Base-by-base conservation (phyloP, 2,329 filamentous ascomycete genomes). In the Cladophialophora immunda region DNA sequence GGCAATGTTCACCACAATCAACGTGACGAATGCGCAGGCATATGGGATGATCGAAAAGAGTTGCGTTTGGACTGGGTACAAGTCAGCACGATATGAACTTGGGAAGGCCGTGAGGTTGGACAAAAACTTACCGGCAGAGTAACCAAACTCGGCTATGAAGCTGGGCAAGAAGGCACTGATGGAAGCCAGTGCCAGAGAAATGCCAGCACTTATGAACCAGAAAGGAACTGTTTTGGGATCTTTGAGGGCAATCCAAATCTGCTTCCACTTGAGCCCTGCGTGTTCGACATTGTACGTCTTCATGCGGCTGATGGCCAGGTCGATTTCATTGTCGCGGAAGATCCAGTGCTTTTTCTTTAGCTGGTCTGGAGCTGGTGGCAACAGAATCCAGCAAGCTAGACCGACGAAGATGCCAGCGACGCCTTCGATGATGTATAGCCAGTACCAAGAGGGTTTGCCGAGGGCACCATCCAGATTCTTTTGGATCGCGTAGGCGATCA, bases 351-450 rank as follows among this genome's bases (percentile, higher is more conserved):
- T 59, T 30, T 47, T 50, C 57, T 59, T 59, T 15, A 59, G 6
- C n/a, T 59, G 22, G 41, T 59, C 57, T 9, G 57, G 57, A 5
- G 30, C n/a, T 7, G 57, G 57, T 6, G 57, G 57, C 13, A 59
- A 32, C 6, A 59, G 57, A 34, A 59, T n/a, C 36, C 36, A 47
- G 11, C 15, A 30, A 17, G 27, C 25, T 8, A 59, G 41, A 15
- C 57, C 57, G 27, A 50, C 57, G 7, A 50, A n/a, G 27, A 59
- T 59, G 5, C 17, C 38, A 17, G 13, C 41, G 27, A 38, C 80
- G 22, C 90, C 90, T 75, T 92, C 89, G 38, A 92, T 87, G 64
- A 92, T 87, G 78, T 91, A 91, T 0, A 91, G 78, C 85, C 86
- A 90, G 15, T 87, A 81, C 77, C 75, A 92, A 1, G 89, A 87